These are phyloP conservation scores for Schizothecium vesticola DNA, from an alignment of 495 filamentous ascomycete species.

Conservation along the genomic window DNA sequence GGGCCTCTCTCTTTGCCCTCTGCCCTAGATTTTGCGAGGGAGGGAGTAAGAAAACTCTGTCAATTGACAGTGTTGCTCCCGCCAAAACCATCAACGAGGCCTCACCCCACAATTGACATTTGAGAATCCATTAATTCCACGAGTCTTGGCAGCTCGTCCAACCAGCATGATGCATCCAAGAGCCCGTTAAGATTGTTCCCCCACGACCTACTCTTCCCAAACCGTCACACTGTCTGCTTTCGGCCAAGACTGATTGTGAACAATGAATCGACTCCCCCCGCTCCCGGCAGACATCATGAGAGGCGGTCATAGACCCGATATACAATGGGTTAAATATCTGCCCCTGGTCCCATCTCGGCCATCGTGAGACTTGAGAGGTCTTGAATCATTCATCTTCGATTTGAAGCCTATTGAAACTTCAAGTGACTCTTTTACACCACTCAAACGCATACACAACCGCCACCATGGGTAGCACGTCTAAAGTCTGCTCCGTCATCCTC, in stretches of 20 bases:
- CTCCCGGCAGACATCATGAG: not conserved
- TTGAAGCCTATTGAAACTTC: not conserved
- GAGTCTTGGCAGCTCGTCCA: not conserved
- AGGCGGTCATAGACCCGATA: not conserved
- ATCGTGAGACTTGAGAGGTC: not conserved
- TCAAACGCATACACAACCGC: not conserved
- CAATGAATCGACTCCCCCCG: conserved; percentile 2
- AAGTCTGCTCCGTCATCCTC: conserved; percentile 6
- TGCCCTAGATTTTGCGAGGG: not conserved
- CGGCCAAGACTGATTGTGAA: not conserved
- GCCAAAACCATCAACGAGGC: not conserved
- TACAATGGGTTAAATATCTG: not conserved
- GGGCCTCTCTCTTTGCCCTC: not conserved
- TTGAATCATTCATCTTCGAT: not conserved
- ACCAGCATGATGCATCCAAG: not conserved
- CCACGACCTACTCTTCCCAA: not conserved
- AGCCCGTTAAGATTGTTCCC: not conserved
- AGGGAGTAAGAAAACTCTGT: not conserved
- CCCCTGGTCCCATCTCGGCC: not conserved
- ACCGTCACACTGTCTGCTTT: not conserved
- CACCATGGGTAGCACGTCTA: conserved; percentile 13
- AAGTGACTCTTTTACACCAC: not conserved
- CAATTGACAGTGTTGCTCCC: not conserved
- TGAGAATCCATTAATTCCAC: not conserved
- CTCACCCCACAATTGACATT: not conserved